phyloP scores from a whole-genome alignment of 768 basidiomycete species.

The Termitomyces sp. region DNA sequence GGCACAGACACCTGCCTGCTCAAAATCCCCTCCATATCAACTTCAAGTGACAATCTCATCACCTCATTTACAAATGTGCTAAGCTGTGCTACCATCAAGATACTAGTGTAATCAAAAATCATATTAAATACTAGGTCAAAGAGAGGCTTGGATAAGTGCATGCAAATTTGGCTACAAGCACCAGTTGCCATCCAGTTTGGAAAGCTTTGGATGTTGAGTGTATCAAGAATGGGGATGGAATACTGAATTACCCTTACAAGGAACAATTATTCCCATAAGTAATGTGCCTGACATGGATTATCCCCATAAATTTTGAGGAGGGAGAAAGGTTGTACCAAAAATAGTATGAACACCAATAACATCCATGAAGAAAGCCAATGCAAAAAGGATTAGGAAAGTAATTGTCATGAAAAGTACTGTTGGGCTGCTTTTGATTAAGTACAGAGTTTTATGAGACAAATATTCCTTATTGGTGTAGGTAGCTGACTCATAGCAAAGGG shows the following conservation, averaged over 20 bases:
- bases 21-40: too few relatives aligned
- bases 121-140: too few relatives aligned
- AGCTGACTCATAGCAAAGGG: constrained; percentile 57
- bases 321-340: constrained; percentile 50
- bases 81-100: too few relatives aligned
- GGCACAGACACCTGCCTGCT: too few relatives aligned
- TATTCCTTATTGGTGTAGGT: neutral
- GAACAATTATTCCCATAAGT: constrained; percentile 76
- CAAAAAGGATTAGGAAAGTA: constrained; percentile 78
- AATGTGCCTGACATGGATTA: constrained; percentile 59
- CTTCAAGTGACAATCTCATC: too few relatives aligned
- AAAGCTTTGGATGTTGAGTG: too few relatives aligned
- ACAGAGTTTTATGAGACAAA: constrained; percentile 1
- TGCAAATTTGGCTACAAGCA: too few relatives aligned
- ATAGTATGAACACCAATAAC: constrained; percentile 90
- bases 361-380: constrained; percentile 90
- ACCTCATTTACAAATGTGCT: too few relatives aligned
- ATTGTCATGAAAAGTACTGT: constrained; percentile 88
- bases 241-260: constrained; percentile 83
- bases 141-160: too few relatives aligned
- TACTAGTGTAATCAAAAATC: too few relatives aligned
- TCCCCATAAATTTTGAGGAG: neutral
- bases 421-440: constrained; percentile 67
- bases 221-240: too few relatives aligned
- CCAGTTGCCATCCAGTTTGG: too few relatives aligned